Evolutionary conservation across 345 rosid species (phyloP).

Genomic region (Populus alba): DNA sequence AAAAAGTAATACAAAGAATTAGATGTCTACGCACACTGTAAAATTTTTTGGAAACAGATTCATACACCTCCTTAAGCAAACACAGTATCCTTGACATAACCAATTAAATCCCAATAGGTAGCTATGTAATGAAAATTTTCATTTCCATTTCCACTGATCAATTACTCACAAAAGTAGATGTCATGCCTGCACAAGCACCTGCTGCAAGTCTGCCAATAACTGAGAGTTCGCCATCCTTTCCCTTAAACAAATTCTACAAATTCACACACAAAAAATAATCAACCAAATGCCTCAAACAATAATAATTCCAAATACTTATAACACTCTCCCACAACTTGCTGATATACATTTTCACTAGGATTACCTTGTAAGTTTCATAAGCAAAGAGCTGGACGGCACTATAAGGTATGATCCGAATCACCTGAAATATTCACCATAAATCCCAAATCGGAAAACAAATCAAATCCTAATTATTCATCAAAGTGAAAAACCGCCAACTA

Average conservation of each 20-base stretch:
- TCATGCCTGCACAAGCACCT: conserved; percentile 99
- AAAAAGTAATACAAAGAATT: neutral
- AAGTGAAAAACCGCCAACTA: conserved; percentile 8
- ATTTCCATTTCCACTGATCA: neutral
- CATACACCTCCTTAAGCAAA: neutral
- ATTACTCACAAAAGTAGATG: conserved; percentile 86
- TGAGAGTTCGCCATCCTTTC: conserved; percentile 74
- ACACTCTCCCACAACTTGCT: neutral
- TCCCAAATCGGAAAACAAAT: conserved; percentile 17
- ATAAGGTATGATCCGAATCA: conserved; percentile 83
- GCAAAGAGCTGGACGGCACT: conserved; percentile 95
- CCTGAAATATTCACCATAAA: conserved; percentile 45
- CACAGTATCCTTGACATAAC: neutral
- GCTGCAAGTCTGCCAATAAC: conserved; percentile 92
- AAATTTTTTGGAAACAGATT: neutral
- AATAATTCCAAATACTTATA: neutral
- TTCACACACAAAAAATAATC: conserved; percentile 15
- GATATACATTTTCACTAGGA: neutral
- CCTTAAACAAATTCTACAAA: conserved; percentile 70
- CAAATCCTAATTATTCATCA: neutral
- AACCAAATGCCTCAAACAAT: conserved; percentile 11
- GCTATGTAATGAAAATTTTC: neutral
- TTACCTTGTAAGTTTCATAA: conserved; percentile 90
- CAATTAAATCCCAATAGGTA: neutral
- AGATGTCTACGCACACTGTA: neutral